Conservation (phyloP, 331 rosid species). For the Cydonia oblonga region DNA sequence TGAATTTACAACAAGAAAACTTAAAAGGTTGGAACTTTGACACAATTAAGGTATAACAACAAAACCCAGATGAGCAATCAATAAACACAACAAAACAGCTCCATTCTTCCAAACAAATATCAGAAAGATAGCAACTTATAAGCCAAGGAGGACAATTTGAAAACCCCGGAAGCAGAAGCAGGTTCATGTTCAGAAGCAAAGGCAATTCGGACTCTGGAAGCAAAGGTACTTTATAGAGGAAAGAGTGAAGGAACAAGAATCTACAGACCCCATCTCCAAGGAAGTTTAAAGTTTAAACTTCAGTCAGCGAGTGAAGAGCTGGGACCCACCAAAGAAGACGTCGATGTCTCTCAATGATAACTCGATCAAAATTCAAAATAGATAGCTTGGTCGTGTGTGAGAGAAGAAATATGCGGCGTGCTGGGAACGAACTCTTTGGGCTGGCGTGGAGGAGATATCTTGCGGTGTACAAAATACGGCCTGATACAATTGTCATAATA, state of each 20-base stretch:
- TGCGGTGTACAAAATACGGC: too few species aligned
- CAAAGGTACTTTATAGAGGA: conserved; percentile 4
- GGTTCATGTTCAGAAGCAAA: conserved; percentile 6
- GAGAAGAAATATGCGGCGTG: not conserved
- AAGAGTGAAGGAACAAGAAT: conserved; percentile 6
- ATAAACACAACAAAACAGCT: not conserved
- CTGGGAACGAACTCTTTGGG: not conserved
- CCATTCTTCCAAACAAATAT: not conserved
- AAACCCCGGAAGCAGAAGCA: conserved; percentile 11
- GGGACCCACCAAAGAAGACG: not conserved
- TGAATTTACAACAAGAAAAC: not conserved
- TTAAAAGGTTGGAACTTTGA: not conserved
- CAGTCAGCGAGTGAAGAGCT: not conserved
- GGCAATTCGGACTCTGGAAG: too few species aligned
- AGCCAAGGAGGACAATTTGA: conserved; percentile 2
- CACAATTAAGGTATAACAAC: not conserved
- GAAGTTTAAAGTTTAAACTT: not conserved
- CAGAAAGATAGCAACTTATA: not conserved
- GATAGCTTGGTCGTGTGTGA: not conserved
- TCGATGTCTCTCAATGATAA: not conserved
- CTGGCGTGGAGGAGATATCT: not conserved
- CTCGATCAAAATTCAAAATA: not conserved
- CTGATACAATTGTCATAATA: too few species aligned
- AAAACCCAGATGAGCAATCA: not conserved
- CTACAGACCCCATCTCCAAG: conserved; percentile 16